These are phyloP conservation scores for Chaetoceros tenuissimus DNA, from an alignment of 108 stramenopile species.

Conservation along the genomic window DNA sequence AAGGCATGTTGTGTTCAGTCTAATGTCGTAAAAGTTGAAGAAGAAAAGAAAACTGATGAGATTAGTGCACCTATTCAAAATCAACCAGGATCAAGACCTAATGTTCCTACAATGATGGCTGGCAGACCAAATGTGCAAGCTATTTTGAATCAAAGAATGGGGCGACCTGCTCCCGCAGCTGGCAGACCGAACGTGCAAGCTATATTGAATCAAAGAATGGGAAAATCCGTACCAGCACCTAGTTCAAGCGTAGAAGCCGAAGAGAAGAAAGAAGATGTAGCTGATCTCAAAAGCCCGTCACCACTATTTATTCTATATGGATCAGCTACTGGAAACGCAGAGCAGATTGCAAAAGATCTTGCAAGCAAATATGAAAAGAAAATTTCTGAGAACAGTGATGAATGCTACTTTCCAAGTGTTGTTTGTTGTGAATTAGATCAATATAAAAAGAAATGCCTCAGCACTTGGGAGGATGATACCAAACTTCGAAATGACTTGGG, in stretches of 20 bases:
- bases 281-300: slow-evolving; percentile 1
- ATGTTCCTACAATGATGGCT: background rate
- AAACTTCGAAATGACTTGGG: background rate
- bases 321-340: slow-evolving; percentile 71
- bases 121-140: background rate
- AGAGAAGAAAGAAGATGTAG: background rate
- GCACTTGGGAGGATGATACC: slow-evolving; percentile 29
- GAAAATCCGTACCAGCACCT: background rate
- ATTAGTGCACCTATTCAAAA: background rate
- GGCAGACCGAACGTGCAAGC: background rate
- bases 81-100: background rate
- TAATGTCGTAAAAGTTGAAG: background rate
- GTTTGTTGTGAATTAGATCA: slow-evolving; percentile 53
- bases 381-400: slow-evolving; percentile 24
- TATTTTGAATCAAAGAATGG: background rate
- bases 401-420: slow-evolving; percentile 42
- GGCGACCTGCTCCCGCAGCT: background rate
- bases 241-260: background rate
- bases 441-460: slow-evolving; percentile 52
- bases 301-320: slow-evolving; percentile 68
- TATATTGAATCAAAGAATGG: background rate
- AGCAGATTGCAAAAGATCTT: slow-evolving; percentile 72
- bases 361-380: slow-evolving; percentile 38
- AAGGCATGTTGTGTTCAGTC: slow-evolving; percentile 22
- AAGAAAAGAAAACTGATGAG: slow-evolving; percentile 3